Base-by-base conservation (phyloP, 371 early-diverging fungal species). In the Mortierella sp. region DNA sequence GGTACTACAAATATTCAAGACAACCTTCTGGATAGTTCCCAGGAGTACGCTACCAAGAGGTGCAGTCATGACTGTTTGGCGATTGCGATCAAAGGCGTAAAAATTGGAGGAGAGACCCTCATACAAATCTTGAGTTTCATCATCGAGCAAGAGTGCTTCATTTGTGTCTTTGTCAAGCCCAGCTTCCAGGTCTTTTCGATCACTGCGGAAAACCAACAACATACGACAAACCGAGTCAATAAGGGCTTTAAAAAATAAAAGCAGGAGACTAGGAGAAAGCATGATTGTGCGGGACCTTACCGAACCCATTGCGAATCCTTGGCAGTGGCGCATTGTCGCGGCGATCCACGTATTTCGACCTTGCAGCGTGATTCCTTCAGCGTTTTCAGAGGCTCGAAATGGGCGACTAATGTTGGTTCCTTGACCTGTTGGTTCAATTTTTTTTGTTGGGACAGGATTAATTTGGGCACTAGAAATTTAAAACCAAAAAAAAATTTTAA, bases 51-150 rank as follows among this genome's bases (percentile, higher is more conserved):
- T 86, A 24, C 89, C 88, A 20, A 89, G 72, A 0, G 90, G 86
- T 1, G 93, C 93, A 16, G 90, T 89, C 28, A 86, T 35, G 22
- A 91, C 49, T 2, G 84, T 83, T 0, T 80, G 78, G 24, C 73
- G 68, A 0, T 40, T 35, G 35, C 65, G 64, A 40, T 79, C 71
- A 3, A 90, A 84, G 0, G 84, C 88, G 70, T 88, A 89, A 65
- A 93, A 90, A 64, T 93, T 93, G 62, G 91, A 91, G 2, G 90
- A 84, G 65, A 92, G 85, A 11, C 93, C 93, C 68, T 93, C 92
- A 64, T 90, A 91, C 3, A 93, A 28, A 22, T 86, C 81, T 0
- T 85, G 86, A 1, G 85, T 83, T 11, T 66, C 22, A 16, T 85
- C 71, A 62, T 92, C 90, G 26, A 83, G 72, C 66, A 92, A 66